A percentile compares a stretch with the other conserved stretches of the same genome.
These are phyloP conservation scores for Ceratocystis eucalypticola DNA, from an alignment of 2,329 filamentous ascomycete genomes.

Conservation along the genomic window DNA sequence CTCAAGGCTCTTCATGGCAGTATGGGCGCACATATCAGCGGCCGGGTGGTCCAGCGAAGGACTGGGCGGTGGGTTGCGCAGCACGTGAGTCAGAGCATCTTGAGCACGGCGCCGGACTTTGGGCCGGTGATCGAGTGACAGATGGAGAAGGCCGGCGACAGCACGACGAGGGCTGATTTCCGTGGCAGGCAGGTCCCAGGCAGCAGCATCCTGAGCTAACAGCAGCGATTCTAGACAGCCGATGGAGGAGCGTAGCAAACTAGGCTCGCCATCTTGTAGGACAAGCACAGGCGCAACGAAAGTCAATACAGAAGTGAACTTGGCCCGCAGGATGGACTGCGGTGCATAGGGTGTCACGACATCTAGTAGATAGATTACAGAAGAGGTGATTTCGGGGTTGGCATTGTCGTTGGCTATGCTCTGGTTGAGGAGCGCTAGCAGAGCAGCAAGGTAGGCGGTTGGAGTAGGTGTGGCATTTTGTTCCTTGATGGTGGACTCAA, in stretches of 20 bases:
- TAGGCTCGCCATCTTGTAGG: conserved; percentile 69
- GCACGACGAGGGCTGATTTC: conserved; percentile 78
- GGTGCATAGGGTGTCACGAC: conserved; percentile 76
- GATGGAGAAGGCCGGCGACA: conserved; percentile 68
- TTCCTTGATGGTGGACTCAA: conserved; percentile 83
- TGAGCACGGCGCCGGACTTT: conserved; percentile 91
- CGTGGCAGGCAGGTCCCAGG: conserved; percentile 75
- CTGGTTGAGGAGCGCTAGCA: conserved; percentile 74
- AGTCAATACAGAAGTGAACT: conserved; percentile 86
- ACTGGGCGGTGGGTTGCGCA: conserved; percentile 76
- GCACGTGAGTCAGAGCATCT: conserved; percentile 70
- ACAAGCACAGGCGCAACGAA: conserved; percentile 74
- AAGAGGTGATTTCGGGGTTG: conserved; percentile 70
- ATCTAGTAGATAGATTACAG: conserved; percentile 91
- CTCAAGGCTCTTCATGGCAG: conserved; percentile 65
- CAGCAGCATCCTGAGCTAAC: conserved; percentile 69
- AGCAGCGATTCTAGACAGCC: conserved; percentile 88
- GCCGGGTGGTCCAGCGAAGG: conserved; percentile 89
- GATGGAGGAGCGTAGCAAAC: conserved; percentile 73
- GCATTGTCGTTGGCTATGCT: conserved; percentile 54
- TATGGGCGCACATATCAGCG: conserved; percentile 90
- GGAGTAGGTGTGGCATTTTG: conserved; percentile 72
- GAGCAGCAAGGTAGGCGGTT: conserved; percentile 90
- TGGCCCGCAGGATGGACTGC: conserved; percentile 74
- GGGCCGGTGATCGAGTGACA: conserved; percentile 75